These are phyloP conservation scores for Theileria luwenshuni DNA, from an alignment of 169 alveolate species.

Conservation along the genomic window DNA sequence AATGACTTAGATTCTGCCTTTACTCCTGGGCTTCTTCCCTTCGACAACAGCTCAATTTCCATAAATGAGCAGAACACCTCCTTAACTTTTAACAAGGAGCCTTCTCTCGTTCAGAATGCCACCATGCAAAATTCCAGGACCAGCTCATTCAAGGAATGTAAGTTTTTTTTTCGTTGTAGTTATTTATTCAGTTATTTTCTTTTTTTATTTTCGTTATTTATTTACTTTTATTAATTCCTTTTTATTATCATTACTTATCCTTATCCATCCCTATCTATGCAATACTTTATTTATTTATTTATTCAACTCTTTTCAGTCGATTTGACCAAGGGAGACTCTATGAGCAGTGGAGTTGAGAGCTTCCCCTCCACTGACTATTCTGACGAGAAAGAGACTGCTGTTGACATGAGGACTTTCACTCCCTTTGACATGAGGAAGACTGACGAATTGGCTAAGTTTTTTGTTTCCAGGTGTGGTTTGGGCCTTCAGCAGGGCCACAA, in stretches of 20 bases:
- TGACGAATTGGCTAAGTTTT: conserved; percentile 57
- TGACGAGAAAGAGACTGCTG: conserved; percentile 8
- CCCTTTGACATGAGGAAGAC: conserved; percentile 67
- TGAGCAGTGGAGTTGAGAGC: not conserved
- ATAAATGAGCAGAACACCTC: conserved; percentile 6
- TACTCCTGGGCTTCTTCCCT: not conserved
- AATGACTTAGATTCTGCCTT: conserved; percentile 7
- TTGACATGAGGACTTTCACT: conserved; percentile 56
- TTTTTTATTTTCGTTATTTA: too few relatives aligned
- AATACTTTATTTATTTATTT: too few relatives aligned
- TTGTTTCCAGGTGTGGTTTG: conserved; percentile 64
- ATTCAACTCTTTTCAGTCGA: too few relatives aligned
- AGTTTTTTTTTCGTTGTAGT: too few relatives aligned
- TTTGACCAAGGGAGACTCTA: not conserved
- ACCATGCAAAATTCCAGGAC: too few relatives aligned
- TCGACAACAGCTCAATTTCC: not conserved
- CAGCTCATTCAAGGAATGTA: too few relatives aligned
- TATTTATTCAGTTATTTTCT: too few relatives aligned
- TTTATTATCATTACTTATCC: too few relatives aligned
- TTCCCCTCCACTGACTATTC: conserved; percentile 18
- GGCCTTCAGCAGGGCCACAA: conserved; percentile 44
- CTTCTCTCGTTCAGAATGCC: too few relatives aligned
- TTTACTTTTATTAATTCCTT: too few relatives aligned
- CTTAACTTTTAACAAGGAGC: too few relatives aligned
- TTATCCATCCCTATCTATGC: too few relatives aligned